phyloP scores from a whole-genome alignment of 2,329 filamentous ascomycete species.

The Ambrosiella beaveri region DNA sequence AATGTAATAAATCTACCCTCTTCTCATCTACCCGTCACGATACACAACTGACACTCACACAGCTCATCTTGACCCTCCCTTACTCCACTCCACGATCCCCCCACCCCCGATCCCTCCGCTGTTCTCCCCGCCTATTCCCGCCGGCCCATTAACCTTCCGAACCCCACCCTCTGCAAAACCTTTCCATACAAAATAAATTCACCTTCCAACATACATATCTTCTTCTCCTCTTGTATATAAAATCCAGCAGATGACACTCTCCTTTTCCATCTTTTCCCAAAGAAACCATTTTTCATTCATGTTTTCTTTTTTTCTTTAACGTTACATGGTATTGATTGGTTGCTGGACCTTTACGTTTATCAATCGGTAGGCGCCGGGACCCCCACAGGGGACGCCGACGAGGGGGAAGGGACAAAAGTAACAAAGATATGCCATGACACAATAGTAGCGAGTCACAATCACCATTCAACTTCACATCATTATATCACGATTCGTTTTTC shows the following conservation, averaged over 20 bases:
- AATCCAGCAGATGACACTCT: not conserved
- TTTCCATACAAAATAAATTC: not conserved
- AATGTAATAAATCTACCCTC: no score
- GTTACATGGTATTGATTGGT: not conserved
- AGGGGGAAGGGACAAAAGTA: not conserved
- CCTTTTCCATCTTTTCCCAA: not conserved
- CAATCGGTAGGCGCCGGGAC: not conserved
- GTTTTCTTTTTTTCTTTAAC: not conserved
- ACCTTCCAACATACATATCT: not conserved
- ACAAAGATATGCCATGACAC: not conserved
- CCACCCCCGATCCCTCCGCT: not conserved
- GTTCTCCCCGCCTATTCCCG: not conserved
- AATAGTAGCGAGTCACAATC: not conserved
- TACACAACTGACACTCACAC: no score
- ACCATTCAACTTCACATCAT: no score
- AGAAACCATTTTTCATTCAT: not conserved
- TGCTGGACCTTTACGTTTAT: not conserved
- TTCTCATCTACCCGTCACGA: no score
- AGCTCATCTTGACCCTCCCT: not conserved
- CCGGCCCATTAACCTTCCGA: not conserved
- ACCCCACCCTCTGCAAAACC: not conserved
- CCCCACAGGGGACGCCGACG: not conserved
- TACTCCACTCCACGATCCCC: not conserved
- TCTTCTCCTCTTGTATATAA: not conserved
- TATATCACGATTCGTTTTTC: not conserved